Evolutionary conservation across 108 stramenopile species (phyloP).

Genomic region (Tribonema minus): DNA sequence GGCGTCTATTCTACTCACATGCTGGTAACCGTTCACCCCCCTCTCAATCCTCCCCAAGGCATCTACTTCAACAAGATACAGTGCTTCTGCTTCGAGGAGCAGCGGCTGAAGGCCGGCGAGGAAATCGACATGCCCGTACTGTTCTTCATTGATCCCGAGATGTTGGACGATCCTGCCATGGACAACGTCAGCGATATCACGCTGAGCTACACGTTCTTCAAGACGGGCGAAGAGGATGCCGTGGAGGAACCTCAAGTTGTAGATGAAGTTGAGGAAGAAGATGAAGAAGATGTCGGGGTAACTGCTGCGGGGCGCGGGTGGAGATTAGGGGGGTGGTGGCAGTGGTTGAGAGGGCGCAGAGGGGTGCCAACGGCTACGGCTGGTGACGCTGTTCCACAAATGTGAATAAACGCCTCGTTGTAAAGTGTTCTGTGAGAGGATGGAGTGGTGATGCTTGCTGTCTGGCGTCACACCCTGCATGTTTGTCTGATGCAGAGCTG

Average conservation of each 20-base stretch:
- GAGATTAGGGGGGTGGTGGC: background rate
- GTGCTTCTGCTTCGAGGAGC: slow-evolving; percentile 99
- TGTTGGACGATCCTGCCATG: slow-evolving; percentile 84
- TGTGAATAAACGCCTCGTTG: no score
- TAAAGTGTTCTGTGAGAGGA: no score
- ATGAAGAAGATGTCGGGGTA: background rate
- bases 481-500: no score
- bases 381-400: no score
- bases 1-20: no score
- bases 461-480: no score
- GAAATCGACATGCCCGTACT: slow-evolving; percentile 99
- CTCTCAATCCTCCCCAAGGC: slow-evolving; percentile 63
- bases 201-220: slow-evolving; percentile 95
- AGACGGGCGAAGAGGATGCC: slow-evolving; percentile 82
- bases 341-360: background rate
- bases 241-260: background rate
- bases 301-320: background rate
- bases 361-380: no score
- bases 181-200: slow-evolving; percentile 81
- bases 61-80: slow-evolving; percentile 99
- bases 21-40: no score
- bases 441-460: no score
- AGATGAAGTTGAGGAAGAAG: background rate
- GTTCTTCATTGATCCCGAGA: slow-evolving; percentile 98
- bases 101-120: slow-evolving; percentile 86